Conservation (phyloP, 2,329 filamentous ascomycete species). For the Xylariaceae sp. region DNA sequence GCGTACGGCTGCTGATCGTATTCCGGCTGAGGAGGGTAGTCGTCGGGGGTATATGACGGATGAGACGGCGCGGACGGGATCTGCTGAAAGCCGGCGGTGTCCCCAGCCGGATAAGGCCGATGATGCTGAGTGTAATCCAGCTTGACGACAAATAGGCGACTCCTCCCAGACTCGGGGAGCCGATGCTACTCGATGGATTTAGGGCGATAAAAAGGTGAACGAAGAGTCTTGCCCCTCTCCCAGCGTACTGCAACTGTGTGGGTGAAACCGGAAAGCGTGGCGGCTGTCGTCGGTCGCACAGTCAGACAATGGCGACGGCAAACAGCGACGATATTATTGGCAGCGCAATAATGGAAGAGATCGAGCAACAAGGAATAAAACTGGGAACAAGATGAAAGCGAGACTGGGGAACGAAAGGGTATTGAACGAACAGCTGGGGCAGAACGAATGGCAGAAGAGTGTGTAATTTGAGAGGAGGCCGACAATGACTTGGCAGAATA, state of each 20-base stretch:
- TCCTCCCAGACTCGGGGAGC: constrained; percentile 26
- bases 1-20: constrained; percentile 23
- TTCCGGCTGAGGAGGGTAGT: constrained; percentile 18
- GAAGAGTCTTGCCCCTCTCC: constrained; percentile 6
- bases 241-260: constrained; percentile 2
- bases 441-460: constrained; percentile 11
- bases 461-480: too few relatives aligned
- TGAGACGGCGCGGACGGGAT: constrained; percentile 21
- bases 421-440: too few relatives aligned
- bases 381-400: constrained; percentile 8
- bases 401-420: too few relatives aligned
- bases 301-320: background rate
- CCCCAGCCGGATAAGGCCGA: constrained; percentile 22
- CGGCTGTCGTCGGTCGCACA: too few relatives aligned
- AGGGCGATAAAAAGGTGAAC: constrained; percentile 1
- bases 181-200: constrained; percentile 8
- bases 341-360: constrained; percentile 2
- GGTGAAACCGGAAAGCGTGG: constrained; percentile 1
- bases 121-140: constrained; percentile 27
- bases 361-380: constrained; percentile 2
- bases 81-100: constrained; percentile 25
- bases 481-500: constrained; percentile 9
- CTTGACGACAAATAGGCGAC: constrained; percentile 21
- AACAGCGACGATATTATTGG: background rate
- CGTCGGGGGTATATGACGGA: constrained; percentile 13